Percentiles rank a stretch among this genome's conserved stretches.
Conservation (phyloP, 768 basidiomycete genomes). For the Tremella yokohamensis region DNA sequence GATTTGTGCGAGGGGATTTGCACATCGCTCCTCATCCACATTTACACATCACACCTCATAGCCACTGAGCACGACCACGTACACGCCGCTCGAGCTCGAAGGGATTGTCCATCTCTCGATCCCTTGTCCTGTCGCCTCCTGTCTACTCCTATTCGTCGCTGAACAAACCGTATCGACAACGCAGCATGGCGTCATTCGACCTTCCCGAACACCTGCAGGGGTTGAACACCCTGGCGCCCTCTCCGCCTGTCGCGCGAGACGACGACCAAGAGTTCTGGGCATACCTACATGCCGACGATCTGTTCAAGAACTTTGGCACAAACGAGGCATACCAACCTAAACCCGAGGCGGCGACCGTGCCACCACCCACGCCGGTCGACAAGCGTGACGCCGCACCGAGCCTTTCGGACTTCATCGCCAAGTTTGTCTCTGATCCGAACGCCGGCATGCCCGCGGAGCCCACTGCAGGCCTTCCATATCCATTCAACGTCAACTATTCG, state of each 20-base stretch:
- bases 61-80: too few species aligned
- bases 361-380: constrained; percentile 6
- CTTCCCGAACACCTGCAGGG: constrained; percentile 38
- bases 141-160: background rate
- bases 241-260: constrained; percentile 28
- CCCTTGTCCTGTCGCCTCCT: too few species aligned
- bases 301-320: constrained; percentile 41
- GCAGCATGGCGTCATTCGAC: constrained; percentile 31
- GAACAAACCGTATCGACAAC: background rate
- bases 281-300: constrained; percentile 38
- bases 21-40: too few species aligned
- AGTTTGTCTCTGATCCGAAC: constrained; percentile 24
- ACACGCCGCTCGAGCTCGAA: too few species aligned
- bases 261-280: constrained; percentile 39
- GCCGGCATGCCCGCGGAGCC: background rate
- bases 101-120: too few species aligned
- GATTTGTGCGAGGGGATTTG: too few species aligned
- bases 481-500: constrained; percentile 12
- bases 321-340: background rate
- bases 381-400: constrained; percentile 19
- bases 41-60: too few species aligned
- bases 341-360: background rate
- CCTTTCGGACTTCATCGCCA: constrained; percentile 39
- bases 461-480: constrained; percentile 16
- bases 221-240: constrained; percentile 35